A percentile compares a stretch with the other conserved stretches of the same genome.
These are phyloP conservation scores for Candida chauliodis DNA, from an alignment of 805 yeast genomes.

Conservation along the genomic window DNA sequence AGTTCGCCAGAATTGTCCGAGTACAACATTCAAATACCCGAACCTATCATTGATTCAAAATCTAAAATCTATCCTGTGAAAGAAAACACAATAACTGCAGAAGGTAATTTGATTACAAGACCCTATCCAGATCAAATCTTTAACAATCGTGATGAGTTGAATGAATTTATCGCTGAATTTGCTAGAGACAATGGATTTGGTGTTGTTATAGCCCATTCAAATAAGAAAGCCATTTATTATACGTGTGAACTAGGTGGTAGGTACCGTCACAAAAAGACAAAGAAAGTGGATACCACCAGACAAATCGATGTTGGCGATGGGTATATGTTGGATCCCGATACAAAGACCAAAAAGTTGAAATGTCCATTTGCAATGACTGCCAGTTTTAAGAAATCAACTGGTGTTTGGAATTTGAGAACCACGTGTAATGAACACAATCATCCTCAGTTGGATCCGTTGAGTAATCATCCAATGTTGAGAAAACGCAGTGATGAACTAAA, in stretches of 20 bases:
- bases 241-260: conserved; percentile 59
- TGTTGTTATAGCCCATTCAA: conserved; percentile 57
- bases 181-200: conserved; percentile 58
- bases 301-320: conserved; percentile 29
- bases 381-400: conserved; percentile 45
- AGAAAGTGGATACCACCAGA: conserved; percentile 17
- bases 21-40: conserved; percentile 45
- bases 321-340: conserved; percentile 36
- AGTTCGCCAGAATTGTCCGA: conserved; percentile 21
- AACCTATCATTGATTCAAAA: conserved; percentile 41
- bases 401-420: conserved; percentile 50
- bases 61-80: conserved; percentile 38
- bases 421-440: conserved; percentile 58
- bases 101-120: conserved; percentile 50
- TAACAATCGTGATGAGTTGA: conserved; percentile 46
- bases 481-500: conserved; percentile 52
- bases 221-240: conserved; percentile 55
- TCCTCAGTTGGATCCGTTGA: conserved; percentile 53
- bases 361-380: conserved; percentile 64
- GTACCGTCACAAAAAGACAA: conserved; percentile 47
- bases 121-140: conserved; percentile 53
- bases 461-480: conserved; percentile 55
- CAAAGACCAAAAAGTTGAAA: conserved; percentile 49
- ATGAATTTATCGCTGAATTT: conserved; percentile 52
- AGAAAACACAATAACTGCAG: conserved; percentile 45